Conservation (phyloP, 768 basidiomycete species). For the Lentinula sp. region DNA sequence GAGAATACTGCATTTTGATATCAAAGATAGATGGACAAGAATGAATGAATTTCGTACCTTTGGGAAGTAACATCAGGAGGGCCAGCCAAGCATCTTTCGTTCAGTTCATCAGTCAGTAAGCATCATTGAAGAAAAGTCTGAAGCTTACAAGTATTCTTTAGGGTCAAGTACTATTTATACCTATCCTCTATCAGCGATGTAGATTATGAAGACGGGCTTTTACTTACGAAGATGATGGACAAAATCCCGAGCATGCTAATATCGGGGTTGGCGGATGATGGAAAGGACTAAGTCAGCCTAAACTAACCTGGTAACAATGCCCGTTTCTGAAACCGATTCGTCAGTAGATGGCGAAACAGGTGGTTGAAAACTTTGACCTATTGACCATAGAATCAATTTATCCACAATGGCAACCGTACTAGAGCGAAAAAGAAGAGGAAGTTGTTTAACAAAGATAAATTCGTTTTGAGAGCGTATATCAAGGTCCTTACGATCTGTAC, state of each 20-base stretch:
- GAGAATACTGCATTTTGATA: neutral
- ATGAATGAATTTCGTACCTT: neutral
- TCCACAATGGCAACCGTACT: neutral
- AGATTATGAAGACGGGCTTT: too few species aligned
- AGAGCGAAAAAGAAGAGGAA: neutral
- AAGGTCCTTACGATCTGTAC: neutral
- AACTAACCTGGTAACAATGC: neutral
- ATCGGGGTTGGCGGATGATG: neutral
- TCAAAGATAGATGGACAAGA: neutral
- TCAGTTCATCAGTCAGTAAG: neutral
- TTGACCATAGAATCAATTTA: neutral
- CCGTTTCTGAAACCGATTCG: neutral
- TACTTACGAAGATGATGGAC: neutral
- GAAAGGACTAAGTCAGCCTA: neutral
- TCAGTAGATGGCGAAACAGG: neutral
- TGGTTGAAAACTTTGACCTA: neutral
- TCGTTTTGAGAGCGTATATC: neutral
- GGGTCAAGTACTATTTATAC: neutral
- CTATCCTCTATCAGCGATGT: neutral
- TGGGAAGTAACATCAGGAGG: neutral
- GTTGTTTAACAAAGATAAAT: too few species aligned
- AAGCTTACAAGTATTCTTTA: neutral
- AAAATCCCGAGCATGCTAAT: neutral
- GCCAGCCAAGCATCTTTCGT: neutral
- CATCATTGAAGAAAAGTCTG: neutral